A percentile compares a stretch with the other conserved stretches of the same genome.
phyloP scores from a whole-genome alignment of 306 rosid species.

The Boehmeria nivea region DNA sequence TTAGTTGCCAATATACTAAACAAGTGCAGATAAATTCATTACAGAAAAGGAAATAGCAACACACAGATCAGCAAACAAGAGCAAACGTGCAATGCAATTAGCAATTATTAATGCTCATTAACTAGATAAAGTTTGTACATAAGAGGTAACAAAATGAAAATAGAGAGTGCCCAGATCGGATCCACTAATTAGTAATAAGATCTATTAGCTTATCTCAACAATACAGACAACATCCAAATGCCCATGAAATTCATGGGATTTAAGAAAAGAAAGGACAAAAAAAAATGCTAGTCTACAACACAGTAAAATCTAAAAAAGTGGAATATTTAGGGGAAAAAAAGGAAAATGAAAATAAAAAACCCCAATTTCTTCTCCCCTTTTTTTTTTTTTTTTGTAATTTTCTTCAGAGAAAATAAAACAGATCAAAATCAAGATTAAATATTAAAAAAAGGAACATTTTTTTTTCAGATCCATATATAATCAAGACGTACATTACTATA shows the following conservation, averaged over 20 bases:
- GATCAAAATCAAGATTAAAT: conserved; percentile 16
- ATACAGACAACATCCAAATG: conserved; percentile 34
- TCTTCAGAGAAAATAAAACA: conserved; percentile 33
- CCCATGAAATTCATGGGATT: conserved; percentile 19
- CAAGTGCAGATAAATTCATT: no score
- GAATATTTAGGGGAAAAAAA: not conserved
- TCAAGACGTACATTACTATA: not conserved
- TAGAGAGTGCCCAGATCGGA: conserved; percentile 25
- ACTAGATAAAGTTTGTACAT: conserved; percentile 40
- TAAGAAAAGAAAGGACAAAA: conserved; percentile 11
- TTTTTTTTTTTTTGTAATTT: conserved; percentile 15
- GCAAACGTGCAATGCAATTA: no score
- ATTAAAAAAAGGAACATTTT: conserved; percentile 12
- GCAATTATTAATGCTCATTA: no score
- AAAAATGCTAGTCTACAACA: conserved; percentile 51
- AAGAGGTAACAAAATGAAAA: not conserved
- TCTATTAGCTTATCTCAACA: conserved; percentile 34
- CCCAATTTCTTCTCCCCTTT: conserved; percentile 11
- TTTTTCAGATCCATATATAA: conserved; percentile 17
- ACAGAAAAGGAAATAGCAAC: not conserved
- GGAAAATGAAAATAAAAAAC: not conserved
- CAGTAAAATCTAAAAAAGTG: conserved; percentile 30
- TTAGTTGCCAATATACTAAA: not conserved
- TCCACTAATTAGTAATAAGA: conserved; percentile 31
- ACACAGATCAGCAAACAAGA: not conserved